phyloP scores from a whole-genome alignment of 2,329 filamentous ascomycete species.

The Trichoderma sp. region DNA sequence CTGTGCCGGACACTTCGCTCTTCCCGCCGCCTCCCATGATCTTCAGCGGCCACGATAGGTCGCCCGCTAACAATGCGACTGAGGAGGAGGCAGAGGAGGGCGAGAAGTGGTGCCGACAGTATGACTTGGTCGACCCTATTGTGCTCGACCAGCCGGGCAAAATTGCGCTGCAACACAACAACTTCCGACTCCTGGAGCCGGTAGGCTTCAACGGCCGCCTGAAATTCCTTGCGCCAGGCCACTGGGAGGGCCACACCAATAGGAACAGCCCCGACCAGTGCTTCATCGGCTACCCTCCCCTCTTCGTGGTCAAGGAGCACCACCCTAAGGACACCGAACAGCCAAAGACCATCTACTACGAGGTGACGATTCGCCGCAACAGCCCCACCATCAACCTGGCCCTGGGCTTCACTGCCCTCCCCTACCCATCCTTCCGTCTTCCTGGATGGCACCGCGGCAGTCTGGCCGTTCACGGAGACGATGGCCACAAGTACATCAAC shows the following conservation, averaged over 20 bases:
- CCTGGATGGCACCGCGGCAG: constrained; percentile 80
- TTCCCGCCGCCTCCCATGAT: constrained; percentile 73
- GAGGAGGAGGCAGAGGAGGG: constrained; percentile 64
- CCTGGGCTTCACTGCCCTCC: constrained; percentile 70
- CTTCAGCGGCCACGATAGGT: constrained; percentile 63
- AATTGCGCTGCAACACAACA: constrained; percentile 51
- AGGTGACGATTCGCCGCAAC: constrained; percentile 59
- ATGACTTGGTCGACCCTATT: constrained; percentile 60
- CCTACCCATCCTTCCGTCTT: constrained; percentile 75
- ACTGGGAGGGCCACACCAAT: constrained; percentile 51
- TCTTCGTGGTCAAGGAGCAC: constrained; percentile 65
- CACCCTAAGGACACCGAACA: constrained; percentile 51
- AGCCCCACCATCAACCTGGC: constrained; percentile 57
- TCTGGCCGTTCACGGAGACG: constrained; percentile 76
- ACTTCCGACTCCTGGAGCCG: constrained; percentile 58
- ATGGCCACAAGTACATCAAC: constrained; percentile 75
- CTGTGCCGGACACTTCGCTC: constrained; percentile 71
- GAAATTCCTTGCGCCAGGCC: constrained; percentile 48
- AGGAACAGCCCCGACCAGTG: constrained; percentile 59
- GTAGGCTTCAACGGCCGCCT: constrained; percentile 51
- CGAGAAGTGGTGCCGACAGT: constrained; percentile 63
- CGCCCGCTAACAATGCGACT: constrained; percentile 69
- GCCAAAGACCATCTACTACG: constrained; percentile 67
- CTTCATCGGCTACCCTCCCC: constrained; percentile 67
- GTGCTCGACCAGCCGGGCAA: constrained; percentile 49